A percentile compares a stretch with the other conserved stretches of the same genome.
Conservation (phyloP, 179 eudicot genomes). For the Dionaea muscipula region DNA sequence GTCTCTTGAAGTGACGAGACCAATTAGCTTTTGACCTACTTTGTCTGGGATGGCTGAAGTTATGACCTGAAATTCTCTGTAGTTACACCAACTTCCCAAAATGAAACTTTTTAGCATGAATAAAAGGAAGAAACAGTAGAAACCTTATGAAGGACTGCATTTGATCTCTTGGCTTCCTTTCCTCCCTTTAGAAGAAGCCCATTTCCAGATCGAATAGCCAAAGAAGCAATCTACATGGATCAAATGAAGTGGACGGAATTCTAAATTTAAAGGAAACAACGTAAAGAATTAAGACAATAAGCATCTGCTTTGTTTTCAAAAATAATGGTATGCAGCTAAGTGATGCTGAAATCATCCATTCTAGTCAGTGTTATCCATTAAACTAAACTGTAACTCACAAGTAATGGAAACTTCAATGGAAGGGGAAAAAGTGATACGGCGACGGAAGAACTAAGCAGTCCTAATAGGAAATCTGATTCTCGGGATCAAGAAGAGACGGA, state of each 20-base stretch:
- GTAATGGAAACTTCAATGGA: no score
- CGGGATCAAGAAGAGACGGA: no score
- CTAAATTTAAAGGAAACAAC: background rate
- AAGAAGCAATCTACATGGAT: conserved; percentile 62
- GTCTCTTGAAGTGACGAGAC: conserved; percentile 76
- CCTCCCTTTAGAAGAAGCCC: conserved; percentile 89
- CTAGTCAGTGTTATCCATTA: background rate
- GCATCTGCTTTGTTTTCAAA: no score
- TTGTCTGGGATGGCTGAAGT: conserved; percentile 59
- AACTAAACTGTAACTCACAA: background rate
- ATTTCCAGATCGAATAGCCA: conserved; percentile 78
- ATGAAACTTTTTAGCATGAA: background rate
- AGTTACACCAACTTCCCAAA: background rate
- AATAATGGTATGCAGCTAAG: conserved; percentile 1
- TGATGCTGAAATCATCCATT: background rate
- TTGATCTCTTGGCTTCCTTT: conserved; percentile 76
- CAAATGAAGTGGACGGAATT: background rate
- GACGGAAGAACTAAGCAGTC: no score
- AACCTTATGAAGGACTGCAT: conserved; percentile 77
- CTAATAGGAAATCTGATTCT: no score
- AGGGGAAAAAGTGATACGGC: no score
- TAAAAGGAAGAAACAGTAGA: background rate
- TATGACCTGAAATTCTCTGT: conserved; percentile 33
- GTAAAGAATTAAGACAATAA: background rate
- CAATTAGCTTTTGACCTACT: conserved; percentile 67